Conservation (phyloP, 2,329 filamentous ascomycete genomes). For the Fusarium sambucinum region DNA sequence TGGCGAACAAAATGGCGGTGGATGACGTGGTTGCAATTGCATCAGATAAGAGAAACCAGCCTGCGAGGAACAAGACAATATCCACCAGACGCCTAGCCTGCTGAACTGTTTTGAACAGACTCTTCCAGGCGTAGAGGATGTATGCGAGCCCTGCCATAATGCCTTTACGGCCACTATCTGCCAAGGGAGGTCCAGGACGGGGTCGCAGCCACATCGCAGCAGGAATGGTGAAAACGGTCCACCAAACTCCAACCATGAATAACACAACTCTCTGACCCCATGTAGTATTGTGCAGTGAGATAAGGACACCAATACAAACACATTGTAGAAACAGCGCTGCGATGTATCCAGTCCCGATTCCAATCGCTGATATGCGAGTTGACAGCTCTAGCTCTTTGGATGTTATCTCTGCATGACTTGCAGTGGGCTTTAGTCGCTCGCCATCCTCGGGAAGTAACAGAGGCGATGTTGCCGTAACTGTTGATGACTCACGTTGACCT, state of each 20-base stretch:
- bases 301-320: constrained; percentile 80
- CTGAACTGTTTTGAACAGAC: constrained; percentile 82
- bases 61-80: constrained; percentile 81
- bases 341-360: constrained; percentile 93
- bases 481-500: constrained; percentile 47
- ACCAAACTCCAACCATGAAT: constrained; percentile 90
- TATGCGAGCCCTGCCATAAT: constrained; percentile 72
- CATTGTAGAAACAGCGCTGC: constrained; percentile 88
- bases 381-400: constrained; percentile 81
- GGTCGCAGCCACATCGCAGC: constrained; percentile 88
- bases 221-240: constrained; percentile 91
- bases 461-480: constrained; percentile 60
- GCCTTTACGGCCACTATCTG: constrained; percentile 56
- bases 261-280: constrained; percentile 89
- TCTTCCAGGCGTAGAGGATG: constrained; percentile 85
- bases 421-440: constrained; percentile 53
- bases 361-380: constrained; percentile 89
- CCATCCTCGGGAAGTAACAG: constrained; percentile 60
- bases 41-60: constrained; percentile 96
- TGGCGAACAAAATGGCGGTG: constrained; percentile 94
- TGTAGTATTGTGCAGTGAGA: constrained; percentile 79
- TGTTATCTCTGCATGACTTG: constrained; percentile 65
- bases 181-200: constrained; percentile 86
- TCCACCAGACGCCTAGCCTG: constrained; percentile 80
- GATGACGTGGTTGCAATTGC: constrained; percentile 94